Conservation (phyloP, 208 protist genomes). For the Herpetomonas tarakana region DNA sequence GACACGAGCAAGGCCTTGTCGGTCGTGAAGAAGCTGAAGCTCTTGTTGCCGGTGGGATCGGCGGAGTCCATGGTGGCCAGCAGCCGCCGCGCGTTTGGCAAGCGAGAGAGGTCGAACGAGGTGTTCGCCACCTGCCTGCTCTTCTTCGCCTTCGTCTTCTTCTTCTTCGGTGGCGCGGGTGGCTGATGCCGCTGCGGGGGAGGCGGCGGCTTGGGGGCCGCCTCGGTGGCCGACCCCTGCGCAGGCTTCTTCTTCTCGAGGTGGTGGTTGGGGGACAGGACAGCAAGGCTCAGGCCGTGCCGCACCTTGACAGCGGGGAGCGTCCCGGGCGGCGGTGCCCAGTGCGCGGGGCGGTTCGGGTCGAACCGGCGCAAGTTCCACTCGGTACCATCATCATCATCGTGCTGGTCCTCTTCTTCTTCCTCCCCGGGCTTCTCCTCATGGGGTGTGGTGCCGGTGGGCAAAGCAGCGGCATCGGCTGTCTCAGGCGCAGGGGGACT, state of each 20-base stretch:
- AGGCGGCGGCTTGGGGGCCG: constrained; percentile 2
- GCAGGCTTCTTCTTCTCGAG: background rate
- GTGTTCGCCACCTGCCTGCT: background rate
- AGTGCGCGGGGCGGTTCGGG: background rate
- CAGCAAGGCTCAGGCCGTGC: background rate
- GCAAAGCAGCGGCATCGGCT: background rate
- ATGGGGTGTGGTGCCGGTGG: background rate
- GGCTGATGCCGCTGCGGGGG: constrained; percentile 1
- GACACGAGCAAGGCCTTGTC: background rate
- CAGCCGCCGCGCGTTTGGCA: constrained; percentile 14
- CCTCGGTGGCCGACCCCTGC: background rate
- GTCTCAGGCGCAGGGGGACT: too few species aligned
- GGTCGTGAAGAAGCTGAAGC: constrained; percentile 13
- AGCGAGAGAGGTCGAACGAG: constrained; percentile 1
- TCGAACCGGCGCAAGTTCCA: background rate
- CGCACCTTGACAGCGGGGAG: background rate
- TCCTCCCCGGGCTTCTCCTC: background rate
- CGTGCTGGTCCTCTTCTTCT: too few species aligned
- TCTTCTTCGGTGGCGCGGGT: background rate
- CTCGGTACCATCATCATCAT: background rate
- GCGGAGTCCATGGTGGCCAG: constrained; percentile 15
- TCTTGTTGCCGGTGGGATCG: constrained; percentile 13
- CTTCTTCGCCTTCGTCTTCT: background rate
- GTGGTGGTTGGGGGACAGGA: too few species aligned
- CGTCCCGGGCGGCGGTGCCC: background rate